Percentiles rank a stretch among this genome's conserved stretches.
Conservation (phyloP, 202 grass and related monocot genomes). For the Cymbopogon flexuosus region DNA sequence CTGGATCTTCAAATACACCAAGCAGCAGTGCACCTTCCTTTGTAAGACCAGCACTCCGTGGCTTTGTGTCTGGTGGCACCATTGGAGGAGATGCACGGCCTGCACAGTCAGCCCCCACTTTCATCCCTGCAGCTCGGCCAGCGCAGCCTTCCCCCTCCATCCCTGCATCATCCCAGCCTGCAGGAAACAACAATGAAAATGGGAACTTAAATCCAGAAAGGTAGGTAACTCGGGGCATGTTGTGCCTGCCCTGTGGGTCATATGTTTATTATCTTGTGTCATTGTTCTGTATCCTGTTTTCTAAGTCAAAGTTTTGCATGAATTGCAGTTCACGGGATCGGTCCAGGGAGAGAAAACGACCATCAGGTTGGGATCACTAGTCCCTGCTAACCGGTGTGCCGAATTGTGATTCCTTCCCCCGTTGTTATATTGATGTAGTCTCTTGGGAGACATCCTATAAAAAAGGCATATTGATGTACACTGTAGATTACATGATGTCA, state of each 20-base stretch:
- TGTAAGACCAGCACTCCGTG: constrained; percentile 57
- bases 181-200: constrained; percentile 44
- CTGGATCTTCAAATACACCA: constrained; percentile 52
- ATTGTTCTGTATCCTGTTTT: background rate
- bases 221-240: constrained; percentile 20
- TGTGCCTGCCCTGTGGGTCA: background rate
- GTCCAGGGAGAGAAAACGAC: constrained; percentile 71
- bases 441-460: background rate
- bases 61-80: constrained; percentile 87
- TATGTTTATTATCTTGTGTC: background rate
- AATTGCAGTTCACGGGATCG: constrained; percentile 68
- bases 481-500: constrained; percentile 45
- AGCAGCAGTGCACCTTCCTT: constrained; percentile 34
- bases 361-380: constrained; percentile 91
- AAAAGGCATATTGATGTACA: constrained; percentile 35
- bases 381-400: constrained; percentile 13
- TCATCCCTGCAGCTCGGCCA: constrained; percentile 32
- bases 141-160: constrained; percentile 24
- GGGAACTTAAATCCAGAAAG: constrained; percentile 56
- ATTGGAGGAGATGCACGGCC: constrained; percentile 60
- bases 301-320: constrained; percentile 23
- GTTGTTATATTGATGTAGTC: constrained; percentile 30
- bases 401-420: constrained; percentile 10
- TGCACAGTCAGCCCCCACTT: constrained; percentile 28
- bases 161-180: constrained; percentile 41